Evolutionary conservation across 495 filamentous ascomycete genomes (phyloP), one percentile per base, ranked within the genome.

Genomic region (Cetradonia linearis): DNA sequence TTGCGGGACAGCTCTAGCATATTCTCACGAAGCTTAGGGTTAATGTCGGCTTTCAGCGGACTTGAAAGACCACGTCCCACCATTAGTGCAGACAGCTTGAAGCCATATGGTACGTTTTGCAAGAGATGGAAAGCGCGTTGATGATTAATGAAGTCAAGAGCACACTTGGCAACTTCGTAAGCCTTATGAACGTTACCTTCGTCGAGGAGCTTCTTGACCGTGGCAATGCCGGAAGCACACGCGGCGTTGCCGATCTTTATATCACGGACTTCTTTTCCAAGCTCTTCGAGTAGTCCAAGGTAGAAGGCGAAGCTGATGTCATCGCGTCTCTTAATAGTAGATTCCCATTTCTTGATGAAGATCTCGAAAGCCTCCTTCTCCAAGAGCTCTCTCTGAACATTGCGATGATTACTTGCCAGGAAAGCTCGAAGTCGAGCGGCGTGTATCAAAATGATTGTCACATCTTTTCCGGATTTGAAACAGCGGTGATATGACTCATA

Each of bases 111-210:
- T 38, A 83, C 73, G 59, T 72, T 77, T 10, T 78, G 68, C 16
- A 74, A 63, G 58, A 70, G 66, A 42, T 75, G 74, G 62, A 83
- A 79, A 34, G 75, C 78, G 33, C 75, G 73, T 37, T 80, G 80
- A n/a, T 77, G 66, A 46, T 79, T 73, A 18, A 78, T 71, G 68
- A 85, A 85, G 8, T 78, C 74, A 63, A 81, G 81, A 44, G 80
- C 70, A 37, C 78, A 77, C 13, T 71, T 70, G 0, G 79, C 78
- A 1, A 84, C 62, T 30, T 81, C 77, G 55, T 79, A 76, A 0
- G 80, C 80, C 20, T 79, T 71, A 59, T 77, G 70, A 68, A 79
- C 80, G 20, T 71, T 68, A 36, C 70, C 71, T 4, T 66, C 58
- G 42, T 75, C 66, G 57, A 79, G 75, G 1, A 81, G 68, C 8